Conservation (phyloP, 495 filamentous ascomycete genomes). For the Staphylotrichum tortipilum region DNA sequence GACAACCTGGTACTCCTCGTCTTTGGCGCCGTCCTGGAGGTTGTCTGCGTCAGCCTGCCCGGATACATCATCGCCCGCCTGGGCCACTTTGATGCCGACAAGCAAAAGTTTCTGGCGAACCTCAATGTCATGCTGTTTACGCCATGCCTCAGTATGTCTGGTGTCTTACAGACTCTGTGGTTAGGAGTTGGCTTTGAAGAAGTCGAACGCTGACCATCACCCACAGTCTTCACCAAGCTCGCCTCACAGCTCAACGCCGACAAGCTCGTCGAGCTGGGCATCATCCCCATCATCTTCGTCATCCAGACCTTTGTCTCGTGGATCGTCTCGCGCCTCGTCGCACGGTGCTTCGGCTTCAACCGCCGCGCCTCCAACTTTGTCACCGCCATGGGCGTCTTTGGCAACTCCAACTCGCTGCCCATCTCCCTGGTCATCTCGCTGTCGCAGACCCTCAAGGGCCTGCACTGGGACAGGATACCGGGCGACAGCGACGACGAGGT, state of each 20-base stretch:
- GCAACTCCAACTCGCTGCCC: conserved; percentile 95
- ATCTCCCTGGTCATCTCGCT: conserved; percentile 93
- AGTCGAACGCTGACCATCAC: background rate
- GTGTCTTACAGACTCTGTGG: too few relatives aligned
- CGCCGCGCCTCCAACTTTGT: conserved; percentile 87
- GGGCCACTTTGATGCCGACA: conserved; percentile 88
- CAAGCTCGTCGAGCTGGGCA: conserved; percentile 78
- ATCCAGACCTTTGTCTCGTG: conserved; percentile 82
- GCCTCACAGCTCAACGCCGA: conserved; percentile 90
- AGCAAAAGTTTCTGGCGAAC: conserved; percentile 92
- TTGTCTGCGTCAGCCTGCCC: conserved; percentile 87
- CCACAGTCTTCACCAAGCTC: conserved; percentile 92
- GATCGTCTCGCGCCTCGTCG: conserved; percentile 56
- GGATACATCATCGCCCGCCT: conserved; percentile 87
- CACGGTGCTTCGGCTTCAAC: conserved; percentile 67
- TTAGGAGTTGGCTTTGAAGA: too few relatives aligned
- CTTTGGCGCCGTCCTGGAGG: conserved; percentile 92
- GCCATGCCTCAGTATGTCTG: conserved; percentile 87
- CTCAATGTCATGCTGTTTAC: conserved; percentile 92
- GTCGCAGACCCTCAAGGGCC: conserved; percentile 78
- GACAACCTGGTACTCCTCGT: conserved; percentile 74
- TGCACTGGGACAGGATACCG: conserved; percentile 86
- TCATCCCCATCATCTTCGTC: conserved; percentile 90
- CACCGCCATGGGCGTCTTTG: conserved; percentile 94
- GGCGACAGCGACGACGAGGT: conserved; percentile 95